These are phyloP conservation scores for Pterulicium gracile DNA, from an alignment of 1,284 basidiomycete species.

Conservation along the genomic window DNA sequence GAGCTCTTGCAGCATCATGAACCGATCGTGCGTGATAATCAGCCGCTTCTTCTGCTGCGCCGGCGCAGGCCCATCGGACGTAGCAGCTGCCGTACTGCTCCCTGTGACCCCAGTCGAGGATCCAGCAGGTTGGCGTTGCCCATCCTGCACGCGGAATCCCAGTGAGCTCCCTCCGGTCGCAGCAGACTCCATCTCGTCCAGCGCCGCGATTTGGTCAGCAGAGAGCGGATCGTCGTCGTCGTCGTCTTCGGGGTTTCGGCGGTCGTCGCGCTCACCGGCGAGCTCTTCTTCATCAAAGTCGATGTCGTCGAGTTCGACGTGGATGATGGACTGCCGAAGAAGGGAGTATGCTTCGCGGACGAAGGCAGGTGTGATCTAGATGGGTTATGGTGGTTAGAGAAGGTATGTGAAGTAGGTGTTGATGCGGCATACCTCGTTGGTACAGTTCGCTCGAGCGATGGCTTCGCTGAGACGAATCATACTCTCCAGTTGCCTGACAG, in stretches of 20 bases:
- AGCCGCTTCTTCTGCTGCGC: constrained; percentile 59
- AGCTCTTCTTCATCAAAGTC: constrained; percentile 93
- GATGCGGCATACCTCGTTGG: constrained; percentile 52
- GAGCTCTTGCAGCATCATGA: constrained; percentile 83
- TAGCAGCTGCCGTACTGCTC: background rate
- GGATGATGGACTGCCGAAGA: constrained; percentile 94
- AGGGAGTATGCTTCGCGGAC: constrained; percentile 94
- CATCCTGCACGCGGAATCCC: background rate
- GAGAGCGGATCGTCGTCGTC: constrained; percentile 24
- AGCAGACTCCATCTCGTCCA: constrained; percentile 1
- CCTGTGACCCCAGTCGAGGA: background rate
- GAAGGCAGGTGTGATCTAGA: constrained; percentile 81
- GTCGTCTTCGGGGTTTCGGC: constrained; percentile 19
- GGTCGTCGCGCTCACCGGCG: constrained; percentile 37
- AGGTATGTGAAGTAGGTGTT: background rate
- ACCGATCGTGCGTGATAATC: constrained; percentile 93
- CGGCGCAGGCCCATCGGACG: constrained; percentile 15
- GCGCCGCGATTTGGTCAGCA: constrained; percentile 6
- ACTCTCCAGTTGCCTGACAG: constrained; percentile 91
- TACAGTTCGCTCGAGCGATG: constrained; percentile 95
- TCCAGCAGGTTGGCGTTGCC: background rate
- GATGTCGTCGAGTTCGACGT: constrained; percentile 98
- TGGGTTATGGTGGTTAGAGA: constrained; percentile 1
- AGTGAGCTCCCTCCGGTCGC: background rate
- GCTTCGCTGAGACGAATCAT: constrained; percentile 97